Percentiles rank a stretch among this genome's conserved stretches.
These are phyloP conservation scores for Microsporum canis DNA, from an alignment of 2,329 filamentous ascomycete genomes.

Conservation along the genomic window DNA sequence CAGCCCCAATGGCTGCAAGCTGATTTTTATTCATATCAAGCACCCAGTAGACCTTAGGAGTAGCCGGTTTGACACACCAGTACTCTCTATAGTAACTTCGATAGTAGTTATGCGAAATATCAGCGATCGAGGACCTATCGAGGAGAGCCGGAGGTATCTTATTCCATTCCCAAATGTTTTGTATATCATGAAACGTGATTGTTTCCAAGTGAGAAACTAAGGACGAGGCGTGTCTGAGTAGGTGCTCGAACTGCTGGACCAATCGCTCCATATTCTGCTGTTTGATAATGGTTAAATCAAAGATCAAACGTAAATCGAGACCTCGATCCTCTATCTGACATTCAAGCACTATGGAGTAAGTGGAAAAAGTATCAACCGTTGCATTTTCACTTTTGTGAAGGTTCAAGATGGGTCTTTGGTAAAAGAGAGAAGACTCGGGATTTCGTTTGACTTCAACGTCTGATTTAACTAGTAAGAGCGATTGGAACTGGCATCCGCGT, in stretches of 20 bases:
- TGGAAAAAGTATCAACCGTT: not conserved
- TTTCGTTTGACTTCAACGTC: not conserved
- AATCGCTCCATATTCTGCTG: not conserved
- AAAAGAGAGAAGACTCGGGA: too few species aligned
- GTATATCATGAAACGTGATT: not conserved
- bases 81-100: too few species aligned
- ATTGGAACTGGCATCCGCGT: constrained; percentile 31
- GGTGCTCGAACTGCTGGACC: not conserved
- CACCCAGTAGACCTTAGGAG: constrained; percentile 13
- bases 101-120: too few species aligned
- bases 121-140: not conserved
- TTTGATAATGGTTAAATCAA: not conserved
- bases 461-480: constrained; percentile 27
- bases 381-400: too few species aligned
- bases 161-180: constrained; percentile 19
- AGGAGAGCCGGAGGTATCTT: constrained; percentile 13
- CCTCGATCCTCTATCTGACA: not conserved
- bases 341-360: not conserved
- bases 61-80: too few species aligned
- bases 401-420: not conserved
- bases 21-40: constrained; percentile 14
- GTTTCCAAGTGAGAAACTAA: too few species aligned
- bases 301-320: not conserved
- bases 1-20: constrained; percentile 25
- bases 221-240: not conserved